phyloP scores from a whole-genome alignment of 73 alveolate genomes.

The Uronychia binucleata region DNA sequence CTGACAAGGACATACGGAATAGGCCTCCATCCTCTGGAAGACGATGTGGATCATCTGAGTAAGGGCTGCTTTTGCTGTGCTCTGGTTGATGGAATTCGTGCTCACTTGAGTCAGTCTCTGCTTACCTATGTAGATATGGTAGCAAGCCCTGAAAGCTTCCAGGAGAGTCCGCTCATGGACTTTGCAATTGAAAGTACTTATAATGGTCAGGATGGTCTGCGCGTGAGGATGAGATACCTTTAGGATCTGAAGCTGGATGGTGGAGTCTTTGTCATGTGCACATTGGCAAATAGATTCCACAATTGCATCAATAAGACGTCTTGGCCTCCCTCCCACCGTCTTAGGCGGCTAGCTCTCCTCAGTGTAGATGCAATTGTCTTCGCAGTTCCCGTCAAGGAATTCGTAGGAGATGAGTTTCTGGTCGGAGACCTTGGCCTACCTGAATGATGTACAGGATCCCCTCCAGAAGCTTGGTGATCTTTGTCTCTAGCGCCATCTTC shows the following conservation, averaged over 20 bases:
- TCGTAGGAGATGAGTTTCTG: conserved; percentile 77
- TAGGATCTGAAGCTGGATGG: conserved; percentile 70
- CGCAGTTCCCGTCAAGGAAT: conserved; percentile 81
- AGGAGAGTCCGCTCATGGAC: conserved; percentile 75
- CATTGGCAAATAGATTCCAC: conserved; percentile 76
- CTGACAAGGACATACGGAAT: conserved; percentile 27
- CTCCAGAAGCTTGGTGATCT: conserved; percentile 68
- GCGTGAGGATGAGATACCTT: conserved; percentile 23
- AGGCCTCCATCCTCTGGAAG: conserved; percentile 71
- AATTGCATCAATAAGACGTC: conserved; percentile 78
- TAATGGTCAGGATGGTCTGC: conserved; percentile 61
- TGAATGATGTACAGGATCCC: conserved; percentile 63
- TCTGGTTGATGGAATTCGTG: conserved; percentile 60
- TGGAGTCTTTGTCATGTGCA: conserved; percentile 67
- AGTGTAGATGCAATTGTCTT: conserved; percentile 64
- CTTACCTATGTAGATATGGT: conserved; percentile 63
- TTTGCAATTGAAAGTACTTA: conserved; percentile 56
- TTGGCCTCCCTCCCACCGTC: conserved; percentile 45
- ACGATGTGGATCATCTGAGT: conserved; percentile 75
- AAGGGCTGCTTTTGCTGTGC: conserved; percentile 67
- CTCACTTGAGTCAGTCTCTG: background rate
- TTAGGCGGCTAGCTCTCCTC: conserved; percentile 59
- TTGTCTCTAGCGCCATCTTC: conserved; percentile 75
- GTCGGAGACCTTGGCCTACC: conserved; percentile 15
- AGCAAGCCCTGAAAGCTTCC: conserved; percentile 77